Base-by-base conservation (phyloP, 2,329 filamentous ascomycete species). In the Ascomycota sp. region DNA sequence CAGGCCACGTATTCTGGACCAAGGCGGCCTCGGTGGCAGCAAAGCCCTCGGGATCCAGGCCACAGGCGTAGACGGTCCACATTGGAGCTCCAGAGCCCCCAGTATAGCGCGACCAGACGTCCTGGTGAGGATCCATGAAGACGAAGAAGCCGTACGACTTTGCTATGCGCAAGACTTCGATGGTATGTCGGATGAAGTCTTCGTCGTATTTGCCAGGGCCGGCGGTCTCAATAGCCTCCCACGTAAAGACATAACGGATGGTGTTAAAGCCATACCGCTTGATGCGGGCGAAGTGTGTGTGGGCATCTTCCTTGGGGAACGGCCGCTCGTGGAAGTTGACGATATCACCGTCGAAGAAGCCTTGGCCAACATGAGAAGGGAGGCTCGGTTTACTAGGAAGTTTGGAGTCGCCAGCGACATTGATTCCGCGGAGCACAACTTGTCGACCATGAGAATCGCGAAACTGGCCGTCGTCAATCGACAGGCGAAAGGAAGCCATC, bases 121-220 rank as follows among this genome's bases (percentile, higher is more conserved):
- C 89, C 62, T 98, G 89, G 53, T 98, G 89, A 13, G 91, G 86
- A 45, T 98, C 91, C 82, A 98, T 92, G 51, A 93, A 95, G 33
- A 98, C 66, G 48, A 91, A 92, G 53, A 98, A 93, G 25, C 80
- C 81, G 59, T 92, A 95, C 28, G 72, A 65, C 50, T 84, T 92
- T 28, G 84, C 84, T 41, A 83, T 62, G 36, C 83, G 68, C 44
- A 98, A 56, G 9, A 92, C 62, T 29, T 80, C 68, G 42, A 98
- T 82, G 1, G 89, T 98, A 51, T 92, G 82, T 42, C 79, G 66
- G 42, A 95, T 84, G 67, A 80, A 98, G 39, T 79, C 75, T 49
- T 98, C 82, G 46, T 98, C 91, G 52, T 95, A 98, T 47, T 70
- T 74, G 1, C 84, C 82, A 0, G 91, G 89, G 0, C 86, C 86